Evolutionary conservation across 2,329 filamentous ascomycete genomes (phyloP).

Genomic region (Coleophoma eucalyptorum): DNA sequence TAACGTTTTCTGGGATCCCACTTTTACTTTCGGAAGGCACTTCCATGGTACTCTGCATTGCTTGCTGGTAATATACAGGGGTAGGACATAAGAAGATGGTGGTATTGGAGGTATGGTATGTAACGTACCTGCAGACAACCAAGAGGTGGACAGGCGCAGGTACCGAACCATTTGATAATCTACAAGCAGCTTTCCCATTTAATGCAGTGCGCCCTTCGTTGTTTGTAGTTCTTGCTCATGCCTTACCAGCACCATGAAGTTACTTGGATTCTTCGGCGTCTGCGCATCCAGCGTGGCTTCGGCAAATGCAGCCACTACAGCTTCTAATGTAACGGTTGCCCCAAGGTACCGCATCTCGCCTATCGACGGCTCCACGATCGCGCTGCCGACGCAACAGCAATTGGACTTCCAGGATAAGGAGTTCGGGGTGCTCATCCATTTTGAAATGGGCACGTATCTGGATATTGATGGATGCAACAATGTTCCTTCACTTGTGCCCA

Average conservation of each 20-base stretch:
- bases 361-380: conserved; percentile 22
- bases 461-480: conserved; percentile 23
- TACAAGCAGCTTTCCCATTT: not conserved
- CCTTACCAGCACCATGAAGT: conserved; percentile 1
- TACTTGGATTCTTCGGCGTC: not conserved
- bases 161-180: too few relatives aligned
- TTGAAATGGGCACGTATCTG: conserved; percentile 22
- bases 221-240: not conserved
- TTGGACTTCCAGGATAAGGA: conserved; percentile 22
- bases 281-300: conserved; percentile 1
- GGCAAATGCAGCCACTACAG: not conserved
- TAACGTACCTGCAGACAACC: not conserved
- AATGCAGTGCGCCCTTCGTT: not conserved
- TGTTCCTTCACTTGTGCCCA: conserved; percentile 19
- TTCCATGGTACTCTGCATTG: not conserved
- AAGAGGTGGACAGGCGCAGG: too few relatives aligned
- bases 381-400: conserved; percentile 20
- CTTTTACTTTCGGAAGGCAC: not conserved
- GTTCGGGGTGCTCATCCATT: conserved; percentile 23
- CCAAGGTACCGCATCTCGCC: conserved; percentile 17
- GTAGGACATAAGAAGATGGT: not conserved
- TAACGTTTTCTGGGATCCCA: not conserved
- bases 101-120: not conserved
- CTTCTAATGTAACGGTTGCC: not conserved
- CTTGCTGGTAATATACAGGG: not conserved